phyloP scores from a whole-genome alignment of 2,329 filamentous ascomycete species.

The Cladosporium colombiae region DNA sequence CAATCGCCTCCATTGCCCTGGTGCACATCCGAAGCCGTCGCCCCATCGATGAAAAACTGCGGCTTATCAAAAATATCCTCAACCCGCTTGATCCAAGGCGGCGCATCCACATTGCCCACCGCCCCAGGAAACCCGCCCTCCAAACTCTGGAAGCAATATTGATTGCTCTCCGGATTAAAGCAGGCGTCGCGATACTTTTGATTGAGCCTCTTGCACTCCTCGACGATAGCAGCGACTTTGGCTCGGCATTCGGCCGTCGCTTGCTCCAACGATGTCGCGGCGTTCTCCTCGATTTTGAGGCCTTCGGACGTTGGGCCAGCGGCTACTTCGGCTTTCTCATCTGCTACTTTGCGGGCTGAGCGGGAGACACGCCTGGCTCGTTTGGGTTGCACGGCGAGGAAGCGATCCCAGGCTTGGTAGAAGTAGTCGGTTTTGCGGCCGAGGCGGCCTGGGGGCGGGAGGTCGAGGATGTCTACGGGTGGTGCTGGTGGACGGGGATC shows the following conservation, averaged over 20 bases:
- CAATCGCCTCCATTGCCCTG: slow-evolving; percentile 81
- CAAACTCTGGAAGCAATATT: slow-evolving; percentile 34
- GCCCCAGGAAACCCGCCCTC: slow-evolving; percentile 25
- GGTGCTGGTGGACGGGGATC: slow-evolving; percentile 9
- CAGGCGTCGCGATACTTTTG: slow-evolving; percentile 85
- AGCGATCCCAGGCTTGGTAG: slow-evolving; percentile 35
- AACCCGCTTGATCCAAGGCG: slow-evolving; percentile 36
- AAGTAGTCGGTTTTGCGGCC: slow-evolving; percentile 21
- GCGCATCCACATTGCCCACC: slow-evolving; percentile 29
- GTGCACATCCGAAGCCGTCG: slow-evolving; percentile 73
- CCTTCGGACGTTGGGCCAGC: slow-evolving; percentile 17
- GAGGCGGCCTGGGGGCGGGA: background rate
- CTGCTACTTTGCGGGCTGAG: slow-evolving; percentile 24
- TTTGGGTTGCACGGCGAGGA: slow-evolving; percentile 33
- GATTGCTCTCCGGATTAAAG: slow-evolving; percentile 78
- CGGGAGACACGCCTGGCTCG: slow-evolving; percentile 31
- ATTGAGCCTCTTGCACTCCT: slow-evolving; percentile 72
- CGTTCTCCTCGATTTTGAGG: slow-evolving; percentile 31
- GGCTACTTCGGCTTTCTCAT: slow-evolving; percentile 21
- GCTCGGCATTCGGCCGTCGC: slow-evolving; percentile 68
- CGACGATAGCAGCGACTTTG: slow-evolving; percentile 59
- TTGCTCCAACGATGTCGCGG: slow-evolving; percentile 64
- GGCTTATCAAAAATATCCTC: slow-evolving; percentile 40
- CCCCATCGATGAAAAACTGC: slow-evolving; percentile 70
- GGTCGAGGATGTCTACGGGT: slow-evolving; percentile 1